These are phyloP conservation scores for Penicillium sp. DNA, from an alignment of 2,329 filamentous ascomycete species.

Conservation along the genomic window DNA sequence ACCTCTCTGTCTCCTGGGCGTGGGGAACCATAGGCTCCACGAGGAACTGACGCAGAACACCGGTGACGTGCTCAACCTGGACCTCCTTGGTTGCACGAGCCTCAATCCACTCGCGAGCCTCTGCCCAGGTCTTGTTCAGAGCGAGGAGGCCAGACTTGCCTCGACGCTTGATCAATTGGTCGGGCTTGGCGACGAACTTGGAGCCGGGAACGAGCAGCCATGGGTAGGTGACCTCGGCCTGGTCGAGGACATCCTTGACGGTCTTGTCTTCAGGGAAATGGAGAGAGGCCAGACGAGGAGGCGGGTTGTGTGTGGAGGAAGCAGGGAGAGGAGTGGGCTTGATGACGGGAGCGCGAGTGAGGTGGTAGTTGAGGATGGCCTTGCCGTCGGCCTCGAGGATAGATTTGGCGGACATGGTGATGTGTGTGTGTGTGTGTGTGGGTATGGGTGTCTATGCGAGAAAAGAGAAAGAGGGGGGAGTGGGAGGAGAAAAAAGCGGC, in stretches of 20 bases:
- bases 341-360: slow-evolving; percentile 93
- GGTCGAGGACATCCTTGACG: slow-evolving; percentile 78
- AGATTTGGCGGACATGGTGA: slow-evolving; percentile 85
- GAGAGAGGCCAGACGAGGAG: slow-evolving; percentile 83
- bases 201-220: slow-evolving; percentile 79
- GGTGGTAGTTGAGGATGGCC: slow-evolving; percentile 99
- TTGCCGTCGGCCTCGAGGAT: slow-evolving; percentile 99
- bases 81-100: slow-evolving; percentile 86
- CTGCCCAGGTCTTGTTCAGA: slow-evolving; percentile 94
- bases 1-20: slow-evolving; percentile 79
- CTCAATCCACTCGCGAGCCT: slow-evolving; percentile 90
- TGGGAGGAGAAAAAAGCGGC: slow-evolving; percentile 2
- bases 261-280: slow-evolving; percentile 86
- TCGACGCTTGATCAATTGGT: slow-evolving; percentile 99
- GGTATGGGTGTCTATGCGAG: slow-evolving; percentile 2
- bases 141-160: slow-evolving; percentile 96
- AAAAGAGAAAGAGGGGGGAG: slow-evolving; percentile 9
- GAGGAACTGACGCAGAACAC: slow-evolving; percentile 87
- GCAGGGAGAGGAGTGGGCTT: slow-evolving; percentile 90
- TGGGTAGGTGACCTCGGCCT: slow-evolving; percentile 93
- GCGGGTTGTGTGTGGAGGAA: slow-evolving; percentile 82
- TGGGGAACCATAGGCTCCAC: slow-evolving; percentile 98
- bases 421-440: slow-evolving; percentile 26
- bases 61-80: slow-evolving; percentile 85
- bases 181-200: slow-evolving; percentile 98